Base-by-base conservation (phyloP, 2,329 filamentous ascomycete species). In the Hypomyces perniciosus region DNA sequence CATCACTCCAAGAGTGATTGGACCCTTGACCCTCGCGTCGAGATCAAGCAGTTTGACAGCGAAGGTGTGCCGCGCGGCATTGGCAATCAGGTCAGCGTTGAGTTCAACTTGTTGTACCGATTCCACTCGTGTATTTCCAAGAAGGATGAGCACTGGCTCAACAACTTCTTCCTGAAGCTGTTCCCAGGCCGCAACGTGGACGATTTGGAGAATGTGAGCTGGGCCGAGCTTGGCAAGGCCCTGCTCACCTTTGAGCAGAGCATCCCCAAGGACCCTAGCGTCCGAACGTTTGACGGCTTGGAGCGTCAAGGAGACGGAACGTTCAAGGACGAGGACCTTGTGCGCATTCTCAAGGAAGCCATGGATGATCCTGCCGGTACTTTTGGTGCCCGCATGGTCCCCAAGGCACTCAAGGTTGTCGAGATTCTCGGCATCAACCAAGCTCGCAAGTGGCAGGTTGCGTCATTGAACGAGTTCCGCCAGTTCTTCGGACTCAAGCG, bases 71-170 rank as follows among this genome's bases (percentile, higher is more conserved):
- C 75, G 0, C 70, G 79, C 42, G 83, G 80, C 2, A 73, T 80
- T 3, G 83, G 83, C 9, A 86, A 86, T 59, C 81, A 85, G 57
- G 81, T 85, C 42, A 83, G 78, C 39, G 82, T 80, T 3, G 83
- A 86, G 62, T 86, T 86, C 67, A 86, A 86, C 53, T 69, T 86
- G 29, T 70, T 86, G 1, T 86, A 86, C 60, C 72, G 83, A 28
- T 86, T 81, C 73, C 83, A 86, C 63, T 79, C 77, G 1, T 77
- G 75, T 39, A 77, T 85, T 46, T 82, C 78, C 4, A 70, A 76
- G 55, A 73, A 75, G 26, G 83, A 86, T 54, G 80, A 84, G 59
- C 70, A 72, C 38, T 86, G 81, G 81, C 80, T 79, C 13, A 73
- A 83, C 42, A 68, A 76, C 10, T 70, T 77, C 56, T 79, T 80